Evolutionary conservation across 192 early-diverging fungal species (phyloP).

Genomic region (Endogone sp.): DNA sequence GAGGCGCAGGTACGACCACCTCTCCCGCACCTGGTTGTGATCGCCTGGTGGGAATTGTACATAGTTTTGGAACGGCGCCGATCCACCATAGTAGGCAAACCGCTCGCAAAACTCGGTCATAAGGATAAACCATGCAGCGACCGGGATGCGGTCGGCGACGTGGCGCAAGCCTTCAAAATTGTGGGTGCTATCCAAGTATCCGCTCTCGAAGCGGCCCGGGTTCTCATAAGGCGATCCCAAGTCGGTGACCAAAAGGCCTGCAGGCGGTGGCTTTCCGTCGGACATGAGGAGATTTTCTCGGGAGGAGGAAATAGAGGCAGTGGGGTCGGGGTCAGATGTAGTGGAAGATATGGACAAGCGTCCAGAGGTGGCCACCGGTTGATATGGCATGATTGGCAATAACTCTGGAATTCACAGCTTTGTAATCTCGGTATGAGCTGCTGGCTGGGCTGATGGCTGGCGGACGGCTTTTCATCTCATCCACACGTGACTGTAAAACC

Average conservation of each 20-base stretch:
- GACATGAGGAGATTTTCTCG: background rate
- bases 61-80: conserved; percentile 59
- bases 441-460: too few relatives aligned
- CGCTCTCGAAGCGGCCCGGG: background rate
- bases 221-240: background rate
- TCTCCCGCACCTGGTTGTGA: background rate
- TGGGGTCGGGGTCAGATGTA: background rate
- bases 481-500: background rate
- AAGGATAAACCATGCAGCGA: conserved; percentile 50
- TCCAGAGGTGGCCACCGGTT: too few relatives aligned
- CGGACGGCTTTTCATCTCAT: background rate
- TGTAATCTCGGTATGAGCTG: too few relatives aligned
- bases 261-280: background rate
- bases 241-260: background rate
- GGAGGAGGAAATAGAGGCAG: background rate
- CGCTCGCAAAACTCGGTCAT: conserved; percentile 58
- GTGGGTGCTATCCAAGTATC: background rate
- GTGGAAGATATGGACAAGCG: background rate
- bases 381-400: too few relatives aligned
- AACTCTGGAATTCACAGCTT: too few relatives aligned
- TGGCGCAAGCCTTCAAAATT: conserved; percentile 41
- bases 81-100: conserved; percentile 60
- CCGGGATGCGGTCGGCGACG: conserved; percentile 45
- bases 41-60: conserved; percentile 26
- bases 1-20: too few relatives aligned